phyloP scores from a whole-genome alignment of 257 asterid genomes.

The Solanum acaule region DNA sequence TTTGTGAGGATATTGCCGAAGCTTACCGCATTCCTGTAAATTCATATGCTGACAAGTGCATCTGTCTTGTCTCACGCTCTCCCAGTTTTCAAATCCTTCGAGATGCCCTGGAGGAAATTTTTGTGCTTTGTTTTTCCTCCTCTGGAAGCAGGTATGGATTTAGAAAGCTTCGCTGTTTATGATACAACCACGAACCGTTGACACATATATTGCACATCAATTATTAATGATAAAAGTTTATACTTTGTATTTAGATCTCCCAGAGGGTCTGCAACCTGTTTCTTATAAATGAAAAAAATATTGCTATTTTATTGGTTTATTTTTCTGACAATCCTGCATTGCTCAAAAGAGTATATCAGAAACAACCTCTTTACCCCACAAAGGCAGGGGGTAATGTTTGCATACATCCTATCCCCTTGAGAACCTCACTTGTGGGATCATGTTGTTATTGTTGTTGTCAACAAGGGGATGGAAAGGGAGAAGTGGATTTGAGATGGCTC shows the following conservation, averaged over 20 bases:
- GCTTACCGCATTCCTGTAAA: slow-evolving; percentile 58
- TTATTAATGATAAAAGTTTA: not conserved
- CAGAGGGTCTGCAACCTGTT: not conserved
- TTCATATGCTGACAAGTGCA: slow-evolving; percentile 79
- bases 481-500: not conserved
- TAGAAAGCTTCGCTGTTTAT: not conserved
- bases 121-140: slow-evolving; percentile 66
- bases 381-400: not conserved
- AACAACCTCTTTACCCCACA: not conserved
- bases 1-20: slow-evolving; percentile 72
- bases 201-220: not conserved
- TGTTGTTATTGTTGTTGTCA: not conserved
- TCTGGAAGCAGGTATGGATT: slow-evolving; percentile 69
- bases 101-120: slow-evolving; percentile 79
- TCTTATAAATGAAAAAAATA: not conserved
- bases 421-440: not conserved
- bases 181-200: not conserved
- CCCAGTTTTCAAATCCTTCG: slow-evolving; percentile 71
- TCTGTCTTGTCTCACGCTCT: slow-evolving; percentile 79
- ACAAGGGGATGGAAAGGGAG: not conserved
- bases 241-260: not conserved
- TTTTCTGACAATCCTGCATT: not conserved
- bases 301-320: not conserved
- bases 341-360: not conserved
- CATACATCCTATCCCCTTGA: not conserved